Conservation (phyloP, 164 flowering plant genomes). For the Saururus chinensis region DNA sequence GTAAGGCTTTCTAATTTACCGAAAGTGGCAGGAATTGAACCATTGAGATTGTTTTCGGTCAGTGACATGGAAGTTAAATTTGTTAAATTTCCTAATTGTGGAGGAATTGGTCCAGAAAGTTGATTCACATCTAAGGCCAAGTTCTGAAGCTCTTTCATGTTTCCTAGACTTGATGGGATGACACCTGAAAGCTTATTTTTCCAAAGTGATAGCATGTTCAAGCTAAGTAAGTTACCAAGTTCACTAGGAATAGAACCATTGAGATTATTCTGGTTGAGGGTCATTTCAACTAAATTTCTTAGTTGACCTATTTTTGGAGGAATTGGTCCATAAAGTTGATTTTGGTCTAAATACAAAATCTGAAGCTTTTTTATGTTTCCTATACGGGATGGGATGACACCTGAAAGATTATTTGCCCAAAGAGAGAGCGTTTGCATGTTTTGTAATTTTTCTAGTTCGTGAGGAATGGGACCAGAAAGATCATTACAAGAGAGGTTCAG, state of each 20-base stretch:
- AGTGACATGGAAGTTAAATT: no score
- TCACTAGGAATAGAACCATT: not conserved
- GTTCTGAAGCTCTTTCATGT: no score
- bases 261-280: not conserved
- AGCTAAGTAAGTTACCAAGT: not conserved
- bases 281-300: not conserved
- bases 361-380: not conserved
- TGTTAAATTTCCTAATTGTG: no score
- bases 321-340: not conserved
- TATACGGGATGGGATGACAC: not conserved
- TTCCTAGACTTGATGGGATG: not conserved
- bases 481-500: no score
- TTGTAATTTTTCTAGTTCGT: not conserved
- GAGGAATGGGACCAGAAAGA: not conserved
- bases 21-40: not conserved
- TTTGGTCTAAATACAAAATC: no score
- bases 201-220: not conserved
- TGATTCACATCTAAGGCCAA: no score
- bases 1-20: not conserved
- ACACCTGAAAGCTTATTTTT: not conserved
- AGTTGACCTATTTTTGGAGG: not conserved
- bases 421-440: not conserved
- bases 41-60: not conserved
- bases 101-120: no score
- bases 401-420: not conserved